Conservation (phyloP, 768 basidiomycete species). For the Kwoniella sp. region DNA sequence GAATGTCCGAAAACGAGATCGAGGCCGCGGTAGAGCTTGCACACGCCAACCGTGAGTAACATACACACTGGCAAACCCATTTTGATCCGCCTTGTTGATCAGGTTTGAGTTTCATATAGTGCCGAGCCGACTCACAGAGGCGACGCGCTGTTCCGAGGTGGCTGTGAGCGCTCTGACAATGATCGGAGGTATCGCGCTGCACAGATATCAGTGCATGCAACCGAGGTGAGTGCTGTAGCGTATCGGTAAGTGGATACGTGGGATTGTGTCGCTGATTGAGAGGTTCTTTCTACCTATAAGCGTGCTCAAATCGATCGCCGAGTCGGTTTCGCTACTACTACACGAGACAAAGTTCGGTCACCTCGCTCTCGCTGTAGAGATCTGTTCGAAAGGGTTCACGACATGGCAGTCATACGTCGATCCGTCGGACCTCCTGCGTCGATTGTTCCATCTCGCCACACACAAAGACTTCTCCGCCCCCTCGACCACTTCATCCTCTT, state of each 20-base stretch:
- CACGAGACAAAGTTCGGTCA: conserved; percentile 67
- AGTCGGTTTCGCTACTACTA: conserved; percentile 76
- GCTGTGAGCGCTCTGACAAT: conserved; percentile 76
- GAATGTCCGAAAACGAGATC: conserved; percentile 70
- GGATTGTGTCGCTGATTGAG: neutral
- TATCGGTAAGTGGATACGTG: too few relatives aligned
- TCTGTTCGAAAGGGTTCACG: conserved; percentile 86
- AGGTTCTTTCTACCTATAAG: conserved; percentile 57
- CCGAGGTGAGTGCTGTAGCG: conserved; percentile 62
- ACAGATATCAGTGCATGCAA: conserved; percentile 75
- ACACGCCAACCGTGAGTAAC: conserved; percentile 36
- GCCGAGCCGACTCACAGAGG: conserved; percentile 62
- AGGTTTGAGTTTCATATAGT: neutral
- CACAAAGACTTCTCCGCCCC: conserved; percentile 32
- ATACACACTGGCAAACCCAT: neutral
- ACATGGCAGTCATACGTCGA: conserved; percentile 95
- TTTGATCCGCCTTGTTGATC: neutral
- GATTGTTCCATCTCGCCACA: conserved; percentile 79
- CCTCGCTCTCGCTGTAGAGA: conserved; percentile 77
- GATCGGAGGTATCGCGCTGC: conserved; percentile 78
- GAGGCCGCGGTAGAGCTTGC: conserved; percentile 61
- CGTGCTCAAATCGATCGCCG: conserved; percentile 77
- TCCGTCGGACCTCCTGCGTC: conserved; percentile 80
- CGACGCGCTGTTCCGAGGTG: conserved; percentile 63
- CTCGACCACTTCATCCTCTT: conserved; percentile 45